phyloP scores from a whole-genome alignment of 441 rosid genomes.

The Macaranga tanarius region DNA sequence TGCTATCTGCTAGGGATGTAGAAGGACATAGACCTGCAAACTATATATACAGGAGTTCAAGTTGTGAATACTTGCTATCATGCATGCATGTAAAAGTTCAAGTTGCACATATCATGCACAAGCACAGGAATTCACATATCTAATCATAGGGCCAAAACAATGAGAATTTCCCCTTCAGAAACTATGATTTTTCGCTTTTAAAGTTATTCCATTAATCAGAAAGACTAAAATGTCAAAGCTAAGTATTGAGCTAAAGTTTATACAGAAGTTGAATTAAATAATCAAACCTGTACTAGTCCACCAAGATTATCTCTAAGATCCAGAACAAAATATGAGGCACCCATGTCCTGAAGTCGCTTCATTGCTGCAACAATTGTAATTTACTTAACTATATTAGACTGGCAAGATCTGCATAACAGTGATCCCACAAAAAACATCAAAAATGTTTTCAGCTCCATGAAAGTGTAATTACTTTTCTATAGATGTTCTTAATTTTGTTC shows the following conservation, averaged over 20 bases:
- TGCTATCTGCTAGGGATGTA: background rate
- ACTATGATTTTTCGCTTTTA: background rate
- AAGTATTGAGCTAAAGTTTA: background rate
- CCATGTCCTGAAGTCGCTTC: slow-evolving; percentile 87
- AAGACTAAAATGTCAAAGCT: background rate
- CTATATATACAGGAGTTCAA: background rate
- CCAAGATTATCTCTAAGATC: slow-evolving; percentile 98
- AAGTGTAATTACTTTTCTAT: background rate
- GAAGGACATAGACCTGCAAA: background rate
- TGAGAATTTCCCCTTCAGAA: background rate
- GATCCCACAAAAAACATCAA: background rate
- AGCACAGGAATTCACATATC: background rate
- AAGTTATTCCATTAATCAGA: background rate
- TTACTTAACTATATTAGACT: background rate
- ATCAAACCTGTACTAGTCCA: slow-evolving; percentile 81
- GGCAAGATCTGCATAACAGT: slow-evolving; percentile 5
- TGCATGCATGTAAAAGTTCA: background rate
- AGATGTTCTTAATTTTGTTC: background rate
- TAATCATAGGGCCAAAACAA: background rate
- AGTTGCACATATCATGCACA: background rate
- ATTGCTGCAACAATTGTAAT: slow-evolving; percentile 51
- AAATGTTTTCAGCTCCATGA: slow-evolving; percentile 5
- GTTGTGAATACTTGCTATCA: background rate
- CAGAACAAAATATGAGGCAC: slow-evolving; percentile 74
- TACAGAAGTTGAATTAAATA: slow-evolving; percentile 13